Evolutionary conservation across 805 yeast genomes (phyloP), one percentile per base, ranked within the genome.

Genomic region (Yamadazyma endophytica): DNA sequence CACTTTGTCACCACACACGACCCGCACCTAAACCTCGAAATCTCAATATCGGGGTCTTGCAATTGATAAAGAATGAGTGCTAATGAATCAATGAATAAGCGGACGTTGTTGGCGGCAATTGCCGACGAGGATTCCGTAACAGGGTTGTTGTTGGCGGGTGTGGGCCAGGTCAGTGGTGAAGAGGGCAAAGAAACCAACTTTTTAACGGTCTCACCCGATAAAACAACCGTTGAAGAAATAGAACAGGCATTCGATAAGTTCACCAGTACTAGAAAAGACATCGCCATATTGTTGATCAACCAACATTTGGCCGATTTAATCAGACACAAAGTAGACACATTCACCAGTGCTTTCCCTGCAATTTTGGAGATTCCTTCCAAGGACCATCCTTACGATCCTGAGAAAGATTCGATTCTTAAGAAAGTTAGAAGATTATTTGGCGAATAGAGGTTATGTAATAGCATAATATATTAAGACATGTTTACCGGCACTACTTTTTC

Each of bases 101-200:
- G 98, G 50, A 74, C 82, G 23, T 70, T 89, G 45, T 68, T 92
- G 36, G 97, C 97, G 9, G 95, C 89, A 23, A 87, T 92, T 51
- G 98, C 97, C 12, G 98, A 92, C 52, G 98, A 92, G 64, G 97
- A 92, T 54, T 83, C 97, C 14, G 89, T 92, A 38, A 92, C 98
- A 2, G 98, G 98, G 3, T 75, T 92, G 70, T 69, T 92, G 21
- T 72, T 92, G 36, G 98, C 98, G 1, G 98, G 98, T 17, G 79
- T 86, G 36, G 98, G 98, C 16, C 95, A 90, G 52, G 79, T 88
- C 13, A 70, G 75, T 17, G 63, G 61, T 39, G 80, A 74, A 39
- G 77, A 76, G 22, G 77, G 77, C 13, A 74, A 73, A 48, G 79
- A 75, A 44, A 80, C 86, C 64, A 92, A 92, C 69, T 92, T 92